Evolutionary conservation across 176 grass and related monocot genomes (phyloP), one percentile per base, ranked within the genome.

Genomic region (Chloris gayana): DNA sequence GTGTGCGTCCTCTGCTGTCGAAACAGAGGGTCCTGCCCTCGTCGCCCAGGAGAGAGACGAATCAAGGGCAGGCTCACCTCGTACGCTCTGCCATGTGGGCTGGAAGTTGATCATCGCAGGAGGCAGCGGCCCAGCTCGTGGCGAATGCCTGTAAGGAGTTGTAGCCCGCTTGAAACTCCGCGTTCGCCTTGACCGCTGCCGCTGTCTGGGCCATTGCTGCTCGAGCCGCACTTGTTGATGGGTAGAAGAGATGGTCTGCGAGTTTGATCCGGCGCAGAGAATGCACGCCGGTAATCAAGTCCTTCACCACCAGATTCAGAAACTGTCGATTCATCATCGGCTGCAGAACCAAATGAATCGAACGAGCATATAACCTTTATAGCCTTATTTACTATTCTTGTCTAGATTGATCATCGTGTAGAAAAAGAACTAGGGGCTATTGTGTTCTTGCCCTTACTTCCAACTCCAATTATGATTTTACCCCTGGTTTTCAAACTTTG

Each of bases 181-280:
- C 42, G 42, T 79, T 37, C 21, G 46, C 42, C 12, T 35, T 32
- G 42, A 78, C 24, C 9, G 62, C 62, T 26, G 62, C 76, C 25
- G 51, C 31, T 50, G 76, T 11, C 4, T 32, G 13, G 9, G 63
- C 45, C 30, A 13, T 67, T 26, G 63, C 63, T 9, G 61, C 21
- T 67, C 67, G 10, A 1, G 45, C 63, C 7, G 76, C 62, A 17
- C 21, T 3, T 37, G 62, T 5, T 67, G 44, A 51, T 51, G 42
- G 42, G 61, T 50, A 66, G 75, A 78, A 78, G 60, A 78, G 63
- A 67, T 38, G 22, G 22, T 34, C 29, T 0, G 45, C 22, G 19
- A 53, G 31, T 18, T 53, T 19, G 62, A 76, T 9, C 12, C 76
- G 31, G 45, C 63, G 62, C 42, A 78, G 19, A 15, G 76, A 78